phyloP scores from a whole-genome alignment of 2,329 filamentous ascomycete genomes.

The Botrytis medusae region DNA sequence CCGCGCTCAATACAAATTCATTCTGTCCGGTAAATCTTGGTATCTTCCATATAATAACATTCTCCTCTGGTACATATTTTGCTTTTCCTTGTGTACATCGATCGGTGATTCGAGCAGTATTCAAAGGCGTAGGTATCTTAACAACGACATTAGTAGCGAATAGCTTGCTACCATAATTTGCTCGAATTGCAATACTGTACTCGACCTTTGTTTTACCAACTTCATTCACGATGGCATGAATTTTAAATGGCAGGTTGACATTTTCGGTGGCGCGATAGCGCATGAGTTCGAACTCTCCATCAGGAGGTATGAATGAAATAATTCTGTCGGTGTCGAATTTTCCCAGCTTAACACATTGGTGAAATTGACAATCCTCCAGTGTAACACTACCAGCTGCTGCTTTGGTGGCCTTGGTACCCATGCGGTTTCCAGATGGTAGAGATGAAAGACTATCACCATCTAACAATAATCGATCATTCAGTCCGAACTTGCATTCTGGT shows the following conservation, averaged over 20 bases:
- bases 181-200: slow-evolving; percentile 95
- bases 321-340: slow-evolving; percentile 96
- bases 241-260: slow-evolving; percentile 97
- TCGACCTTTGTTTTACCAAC: slow-evolving; percentile 96
- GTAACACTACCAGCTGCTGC: slow-evolving; percentile 94
- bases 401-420: slow-evolving; percentile 86
- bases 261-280: slow-evolving; percentile 97
- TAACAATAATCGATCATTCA: slow-evolving; percentile 93
- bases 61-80: slow-evolving; percentile 97
- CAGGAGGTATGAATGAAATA: slow-evolving; percentile 94
- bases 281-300: slow-evolving; percentile 99
- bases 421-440: slow-evolving; percentile 71
- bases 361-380: slow-evolving; percentile 96
- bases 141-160: slow-evolving; percentile 97
- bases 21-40: slow-evolving; percentile 97
- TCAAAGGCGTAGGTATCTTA: slow-evolving; percentile 91
- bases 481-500: slow-evolving; percentile 97
- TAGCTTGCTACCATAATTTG: slow-evolving; percentile 93
- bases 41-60: slow-evolving; percentile 99
- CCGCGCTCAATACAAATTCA: slow-evolving; percentile 91
- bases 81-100: slow-evolving; percentile 94
- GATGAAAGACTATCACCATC: slow-evolving; percentile 69
- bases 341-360: slow-evolving; percentile 96
- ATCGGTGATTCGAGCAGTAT: slow-evolving; percentile 91
- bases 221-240: slow-evolving; percentile 98